Evolutionary conservation across 176 grass and related monocot species (phyloP), one percentile per base, ranked within the genome.

Genomic region (Musa troglodytarum): DNA sequence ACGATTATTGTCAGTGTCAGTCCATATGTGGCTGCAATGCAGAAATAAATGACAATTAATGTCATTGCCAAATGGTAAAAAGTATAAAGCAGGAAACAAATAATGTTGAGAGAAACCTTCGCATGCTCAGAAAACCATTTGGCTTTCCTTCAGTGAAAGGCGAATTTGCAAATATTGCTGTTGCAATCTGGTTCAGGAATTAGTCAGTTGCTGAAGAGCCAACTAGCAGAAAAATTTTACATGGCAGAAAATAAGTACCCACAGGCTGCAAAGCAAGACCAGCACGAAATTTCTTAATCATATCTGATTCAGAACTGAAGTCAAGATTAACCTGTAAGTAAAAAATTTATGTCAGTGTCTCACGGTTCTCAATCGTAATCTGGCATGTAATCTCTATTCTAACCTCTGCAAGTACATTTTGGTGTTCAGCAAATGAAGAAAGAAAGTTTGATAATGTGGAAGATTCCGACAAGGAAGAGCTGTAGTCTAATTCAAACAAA

Each of bases 141-240:
- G 95, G 95, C 74, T 99, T 99, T 81, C 95, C 90, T 99, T 99
- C 95, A 82, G 80, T 94, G 58, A 99, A 99, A 52, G 95, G 95
- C 63, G 95, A 99, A 77, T 99, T 99, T 53, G 95, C 95, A 82
- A 99, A 99, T 89, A 99, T 91, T 43, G 90, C 88, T 68, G 90
- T 99, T n/a, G 95, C 90, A 74, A 99, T 99, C 95, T 99, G 86
- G 88, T 79, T 58, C 73, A 80, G 66, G 19, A 83, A 79, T 17
- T 1, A 81, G 58, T 52, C 13, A 86, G 58, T 23, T 22, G 72
- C 53, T 75, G 12, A 54, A 34, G 52, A 81, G 49, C 29, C 9
- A 59, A 68, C 14, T 50, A 63, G 9, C 26, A 71, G 54, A 24
- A 63, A 17, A 43, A 25, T 28, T 51, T 53, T 75, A 25, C 3